Evolutionary conservation across 257 asterid genomes (phyloP), one percentile per base, ranked within the genome.

Genomic region (Thymus quinquecostatus): DNA sequence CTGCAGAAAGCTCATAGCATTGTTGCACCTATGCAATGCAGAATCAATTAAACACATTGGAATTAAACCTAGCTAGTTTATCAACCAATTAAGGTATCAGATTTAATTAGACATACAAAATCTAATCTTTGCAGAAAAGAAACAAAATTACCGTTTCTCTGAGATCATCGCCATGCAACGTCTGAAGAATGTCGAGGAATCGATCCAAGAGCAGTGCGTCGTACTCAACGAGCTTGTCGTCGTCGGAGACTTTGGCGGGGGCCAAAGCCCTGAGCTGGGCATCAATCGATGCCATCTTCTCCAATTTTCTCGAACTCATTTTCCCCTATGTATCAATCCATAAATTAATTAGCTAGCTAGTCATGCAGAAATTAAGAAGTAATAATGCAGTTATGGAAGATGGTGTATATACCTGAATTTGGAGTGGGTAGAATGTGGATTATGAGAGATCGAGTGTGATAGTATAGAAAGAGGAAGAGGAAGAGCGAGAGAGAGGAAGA

Each of bases 141-240:
- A 5, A 34, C 36, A 44, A 27, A 66, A 66, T 33, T 48, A 86
- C 90, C 83, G 88, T 83, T 64, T 86, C 88, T 65, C 83, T 77
- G 69, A 86, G 84, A 71, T 83, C 86, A 71, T 83, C 85, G 13
- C 90, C 90, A 70, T 86, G 90, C 82, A 86, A 75, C 58, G 76
- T 84, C 83, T 86, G 86, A 68, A 86, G 83, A 70, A 86, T 86
- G 45, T 86, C 90, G 21, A 86, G 88, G 75, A 86, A 86, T 10
- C 90, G 90, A 83, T 86, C 91, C 83, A 86, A 73, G 60, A 86
- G 86, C 82, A 86, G 69, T 3, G 91, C 91, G 72, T 86, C 91
- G 73, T 86, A 86, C 82, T 86, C 91, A 40, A 86, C 78, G 14
- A 86, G 86, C 75, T 86, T 86, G 56, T 86, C 90, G 69, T 86